Base-by-base conservation (phyloP, 225 moss, liverwort and hornwort genomes). In the Pleurozium schreberi region DNA sequence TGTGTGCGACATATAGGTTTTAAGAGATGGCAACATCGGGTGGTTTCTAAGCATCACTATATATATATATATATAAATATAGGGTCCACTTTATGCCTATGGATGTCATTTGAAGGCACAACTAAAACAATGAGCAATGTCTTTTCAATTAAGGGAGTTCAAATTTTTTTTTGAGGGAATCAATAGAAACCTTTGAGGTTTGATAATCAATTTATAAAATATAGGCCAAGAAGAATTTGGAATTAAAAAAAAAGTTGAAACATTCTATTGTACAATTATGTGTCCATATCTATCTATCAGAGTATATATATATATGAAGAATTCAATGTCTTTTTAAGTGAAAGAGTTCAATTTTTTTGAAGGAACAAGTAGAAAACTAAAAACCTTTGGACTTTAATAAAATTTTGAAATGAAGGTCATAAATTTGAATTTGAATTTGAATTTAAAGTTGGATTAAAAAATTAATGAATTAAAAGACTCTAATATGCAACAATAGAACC, bases 281-380 rank as follows among this genome's bases (percentile, higher is more conserved):
- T 42, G 0, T 43, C 0, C 3, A 3, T 2, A 71, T 43, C 14
- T 10, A 43, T 28, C 5, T n/a, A n/a, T n/a, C n/a, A n/a, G n/a
- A n/a, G n/a, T n/a, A n/a, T n/a, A n/a, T n/a, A n/a, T n/a, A n/a
- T n/a, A n/a, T n/a, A n/a, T n/a, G n/a, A 6, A 28, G 5, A 17
- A 27, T 43, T 71, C 10, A 27, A 27, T 28, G 6, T 43, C 21
- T 71, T 27, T 49, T 18, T 2, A 49, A 31, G 4, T 31, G 2
- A 12, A 9, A 42, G 42, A 69, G 4, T 49, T 19, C 11, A 75
- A 31, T 30, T 36, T 76, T 22, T 36, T 12, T 20, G 2, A 52
- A 0, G 5, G 3, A 76, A 34, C 5, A 0, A 22, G 1, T 34
- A 2, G 3, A 34, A n/a, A n/a, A n/a, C n/a, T n/a, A n/a, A n/a